phyloP scores from a whole-genome alignment of 2,329 filamentous ascomycete genomes.

The Aspergillus candidus region DNA sequence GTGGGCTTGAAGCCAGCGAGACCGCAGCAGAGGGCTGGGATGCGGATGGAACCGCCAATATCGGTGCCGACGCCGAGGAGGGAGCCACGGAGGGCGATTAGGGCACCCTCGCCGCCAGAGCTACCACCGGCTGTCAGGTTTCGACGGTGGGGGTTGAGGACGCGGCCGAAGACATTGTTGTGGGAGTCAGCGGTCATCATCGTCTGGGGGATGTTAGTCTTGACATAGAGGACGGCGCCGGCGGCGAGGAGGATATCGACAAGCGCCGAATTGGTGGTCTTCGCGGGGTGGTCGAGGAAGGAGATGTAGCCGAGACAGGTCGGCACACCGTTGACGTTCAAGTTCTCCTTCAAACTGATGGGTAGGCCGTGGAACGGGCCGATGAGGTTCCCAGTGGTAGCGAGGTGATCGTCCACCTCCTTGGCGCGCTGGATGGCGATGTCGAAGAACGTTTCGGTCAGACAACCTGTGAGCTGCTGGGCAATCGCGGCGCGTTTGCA shows the following conservation, averaged over 20 bases:
- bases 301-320: conserved; percentile 54
- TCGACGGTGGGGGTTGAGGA: conserved; percentile 56
- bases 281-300: conserved; percentile 53
- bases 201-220: conserved; percentile 62
- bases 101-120: conserved; percentile 59
- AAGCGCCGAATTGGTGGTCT: conserved; percentile 46
- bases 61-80: conserved; percentile 58
- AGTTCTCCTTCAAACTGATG: conserved; percentile 48
- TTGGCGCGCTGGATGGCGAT: conserved; percentile 44
- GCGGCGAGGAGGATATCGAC: conserved; percentile 52
- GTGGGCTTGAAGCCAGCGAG: conserved; percentile 45
- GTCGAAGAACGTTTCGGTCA: conserved; percentile 51
- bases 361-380: conserved; percentile 61
- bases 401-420: conserved; percentile 43
- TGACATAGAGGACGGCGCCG: conserved; percentile 61
- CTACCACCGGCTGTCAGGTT: conserved; percentile 57
- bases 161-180: conserved; percentile 56
- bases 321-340: conserved; percentile 46
- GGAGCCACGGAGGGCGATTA: conserved; percentile 53
- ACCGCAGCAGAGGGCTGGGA: conserved; percentile 46
- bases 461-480: conserved; percentile 42
- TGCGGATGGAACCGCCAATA: conserved; percentile 43
- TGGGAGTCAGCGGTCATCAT: conserved; percentile 41
- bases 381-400: conserved; percentile 36
- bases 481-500: conserved; percentile 31